Conservation (phyloP, 805 yeast species). For the Wickerhamomyces ciferrii region DNA sequence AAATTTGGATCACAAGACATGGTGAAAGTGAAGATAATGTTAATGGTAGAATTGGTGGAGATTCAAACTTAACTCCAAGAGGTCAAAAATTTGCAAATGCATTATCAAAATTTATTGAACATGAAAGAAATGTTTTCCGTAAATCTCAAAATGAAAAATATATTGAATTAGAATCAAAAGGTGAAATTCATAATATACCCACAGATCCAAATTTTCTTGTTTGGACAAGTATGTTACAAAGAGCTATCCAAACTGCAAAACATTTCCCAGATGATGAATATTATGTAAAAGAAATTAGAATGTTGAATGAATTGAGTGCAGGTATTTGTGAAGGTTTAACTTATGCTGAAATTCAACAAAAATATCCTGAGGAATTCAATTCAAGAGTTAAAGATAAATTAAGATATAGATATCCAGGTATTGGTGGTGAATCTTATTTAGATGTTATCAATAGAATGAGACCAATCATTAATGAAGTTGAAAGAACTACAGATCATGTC, state of each 20-base stretch:
- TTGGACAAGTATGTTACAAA: constrained; percentile 83
- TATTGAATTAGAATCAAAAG: constrained; percentile 28
- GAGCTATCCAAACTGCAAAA: constrained; percentile 76
- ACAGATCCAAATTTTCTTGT: constrained; percentile 79
- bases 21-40: constrained; percentile 90
- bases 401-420: constrained; percentile 90
- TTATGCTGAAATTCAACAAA: constrained; percentile 72
- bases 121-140: constrained; percentile 66
- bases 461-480: constrained; percentile 89
- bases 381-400: constrained; percentile 74
- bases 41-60: constrained; percentile 87
- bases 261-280: constrained; percentile 69
- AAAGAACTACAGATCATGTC: constrained; percentile 84
- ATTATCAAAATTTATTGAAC: constrained; percentile 65
- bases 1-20: constrained; percentile 92
- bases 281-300: constrained; percentile 82
- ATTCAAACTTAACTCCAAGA: constrained; percentile 71
- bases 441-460: constrained; percentile 89
- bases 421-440: constrained; percentile 93
- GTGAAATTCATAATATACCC: constrained; percentile 32
- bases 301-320: constrained; percentile 91
- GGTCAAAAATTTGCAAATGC: constrained; percentile 75
- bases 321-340: constrained; percentile 93
- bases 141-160: constrained; percentile 51
- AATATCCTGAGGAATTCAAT: constrained; percentile 73